phyloP scores from a whole-genome alignment of 139 green algal species.

The Chlorella ohadii region DNA sequence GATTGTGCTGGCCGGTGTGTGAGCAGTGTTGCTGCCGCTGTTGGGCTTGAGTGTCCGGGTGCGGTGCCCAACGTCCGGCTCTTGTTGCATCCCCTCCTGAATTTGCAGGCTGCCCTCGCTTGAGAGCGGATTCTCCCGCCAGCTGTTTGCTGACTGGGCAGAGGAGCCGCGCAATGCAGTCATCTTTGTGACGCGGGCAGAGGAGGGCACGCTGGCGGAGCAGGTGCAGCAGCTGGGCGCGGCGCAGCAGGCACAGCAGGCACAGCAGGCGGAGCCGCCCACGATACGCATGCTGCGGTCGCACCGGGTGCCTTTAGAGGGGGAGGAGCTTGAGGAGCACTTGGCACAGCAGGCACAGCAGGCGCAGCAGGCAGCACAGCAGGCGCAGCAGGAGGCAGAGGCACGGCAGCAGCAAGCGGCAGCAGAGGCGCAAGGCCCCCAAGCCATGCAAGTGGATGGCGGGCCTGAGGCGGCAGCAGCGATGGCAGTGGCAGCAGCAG shows the following conservation, averaged over 20 bases:
- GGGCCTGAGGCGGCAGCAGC: slow-evolving; percentile 2
- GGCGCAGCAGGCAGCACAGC: slow-evolving; percentile 23
- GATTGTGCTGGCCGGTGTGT: no score
- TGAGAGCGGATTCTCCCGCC: slow-evolving; percentile 60
- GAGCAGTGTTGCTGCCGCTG: no score
- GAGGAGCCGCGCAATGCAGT: slow-evolving; percentile 76
- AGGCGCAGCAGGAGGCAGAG: not conserved
- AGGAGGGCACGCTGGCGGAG: slow-evolving; percentile 44
- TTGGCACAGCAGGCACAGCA: slow-evolving; percentile 36
- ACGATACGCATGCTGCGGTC: slow-evolving; percentile 60
- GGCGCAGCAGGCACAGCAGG: not conserved
- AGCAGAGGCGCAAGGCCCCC: not conserved
- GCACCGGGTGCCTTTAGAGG: slow-evolving; percentile 75
- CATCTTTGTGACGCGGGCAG: slow-evolving; percentile 72
- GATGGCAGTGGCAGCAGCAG: not conserved
- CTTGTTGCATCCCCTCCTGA: no score
- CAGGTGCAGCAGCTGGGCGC: slow-evolving; percentile 32
- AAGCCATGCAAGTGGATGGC: slow-evolving; percentile 9
- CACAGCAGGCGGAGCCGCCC: not conserved
- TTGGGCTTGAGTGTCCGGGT: no score
- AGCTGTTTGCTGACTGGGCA: slow-evolving; percentile 88
- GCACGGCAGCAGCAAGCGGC: not conserved
- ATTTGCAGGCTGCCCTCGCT: slow-evolving; percentile 51
- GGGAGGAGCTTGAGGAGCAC: slow-evolving; percentile 77
- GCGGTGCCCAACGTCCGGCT: no score